phyloP scores from a whole-genome alignment of 2,329 filamentous ascomycete species.

The Alternaria rosae region DNA sequence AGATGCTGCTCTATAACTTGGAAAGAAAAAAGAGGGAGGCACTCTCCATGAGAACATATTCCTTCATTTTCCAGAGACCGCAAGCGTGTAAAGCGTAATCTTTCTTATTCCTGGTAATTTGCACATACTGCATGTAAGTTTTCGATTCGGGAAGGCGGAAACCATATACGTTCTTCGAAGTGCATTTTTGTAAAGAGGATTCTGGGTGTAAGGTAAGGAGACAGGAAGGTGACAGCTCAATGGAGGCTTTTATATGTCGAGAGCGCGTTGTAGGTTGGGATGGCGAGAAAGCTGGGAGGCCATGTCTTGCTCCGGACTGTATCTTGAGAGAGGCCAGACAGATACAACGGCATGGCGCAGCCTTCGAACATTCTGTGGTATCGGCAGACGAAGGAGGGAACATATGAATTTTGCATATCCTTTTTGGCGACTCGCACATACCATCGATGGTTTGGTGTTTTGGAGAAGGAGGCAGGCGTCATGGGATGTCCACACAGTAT shows the following conservation, averaged over 20 bases:
- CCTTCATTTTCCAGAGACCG: background rate
- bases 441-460: rapidly evolving
- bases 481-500: no score
- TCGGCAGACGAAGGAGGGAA: background rate
- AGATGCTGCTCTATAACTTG: no score
- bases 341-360: no score
- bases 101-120: no score
- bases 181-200: background rate
- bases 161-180: no score
- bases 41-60: background rate
- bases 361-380: no score
- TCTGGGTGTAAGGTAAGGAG: background rate
- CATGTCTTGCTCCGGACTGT: no score
- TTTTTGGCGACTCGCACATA: background rate
- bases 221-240: background rate
- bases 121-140: no score
- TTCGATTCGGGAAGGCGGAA: no score
- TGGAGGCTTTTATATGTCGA: background rate
- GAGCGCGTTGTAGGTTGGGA: background rate
- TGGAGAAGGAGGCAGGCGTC: background rate
- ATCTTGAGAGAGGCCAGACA: background rate
- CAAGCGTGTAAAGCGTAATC: no score
- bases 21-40: background rate
- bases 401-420: no score
- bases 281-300: background rate